Evolutionary conservation across 495 filamentous ascomycete species (phyloP), one percentile per base, ranked within the genome.

Genomic region (Neurospora cerealis): DNA sequence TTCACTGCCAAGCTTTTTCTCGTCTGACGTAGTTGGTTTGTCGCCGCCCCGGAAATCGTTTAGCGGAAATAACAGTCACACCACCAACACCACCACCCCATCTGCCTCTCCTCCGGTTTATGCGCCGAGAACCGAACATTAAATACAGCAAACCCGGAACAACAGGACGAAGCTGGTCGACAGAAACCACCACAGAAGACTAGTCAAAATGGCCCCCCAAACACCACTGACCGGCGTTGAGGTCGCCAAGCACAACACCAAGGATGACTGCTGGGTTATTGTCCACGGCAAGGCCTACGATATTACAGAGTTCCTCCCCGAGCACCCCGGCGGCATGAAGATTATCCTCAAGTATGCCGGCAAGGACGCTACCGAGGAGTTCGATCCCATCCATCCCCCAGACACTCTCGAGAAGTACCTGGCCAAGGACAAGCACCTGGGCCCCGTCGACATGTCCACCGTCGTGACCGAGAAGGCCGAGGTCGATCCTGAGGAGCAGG

Each of bases 361-460:
- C 46, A 93, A 91, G 83, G 93, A 97, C 84, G 93, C 93, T 8
- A 95, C 93, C 5, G 90, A 90, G 72, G 93, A 90, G 79, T 96
- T 92, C 80, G 92, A 93, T 44, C 91, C 92, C 2, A 92, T 95
- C 74, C 93, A 97, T 78, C 89, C 93, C 24, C 87, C 89, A 11
- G 92, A 95, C 75, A 93, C 91, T 5, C 85, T 93, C 37, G 90
- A 93, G 77, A 93, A 90, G 79, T 97, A 92, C 80, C 89, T 97
- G 41, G 91, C 95, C 79, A 86, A 88, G 75, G 92, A 90, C 66
- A 96, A 96, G 82, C 95, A 98, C 80, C 83, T 97, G n/a, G 95
- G 95, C 7, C 87, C 90, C 69, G 95, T 98, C 17, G 93, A 97
- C 82, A 95, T 97, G 94, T 78, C 81, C 32, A 97, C 94, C 0